Conservation (phyloP, 441 rosid genomes). For the Croton setiger region DNA sequence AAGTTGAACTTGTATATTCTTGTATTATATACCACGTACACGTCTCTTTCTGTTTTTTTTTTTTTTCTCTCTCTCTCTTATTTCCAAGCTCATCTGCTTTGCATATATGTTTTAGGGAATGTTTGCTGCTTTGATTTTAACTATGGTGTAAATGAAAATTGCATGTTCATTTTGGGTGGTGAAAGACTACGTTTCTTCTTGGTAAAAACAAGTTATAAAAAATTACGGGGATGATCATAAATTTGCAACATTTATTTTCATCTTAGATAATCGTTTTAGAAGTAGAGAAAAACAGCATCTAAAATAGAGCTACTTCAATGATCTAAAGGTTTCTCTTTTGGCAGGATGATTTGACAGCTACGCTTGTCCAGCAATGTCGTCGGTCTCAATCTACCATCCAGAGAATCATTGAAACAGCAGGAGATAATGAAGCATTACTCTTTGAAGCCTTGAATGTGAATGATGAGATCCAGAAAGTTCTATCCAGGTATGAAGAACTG, state of each 20-base stretch:
- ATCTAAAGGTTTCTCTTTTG: slow-evolving; percentile 13
- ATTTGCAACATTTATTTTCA: neutral
- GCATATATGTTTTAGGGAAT: neutral
- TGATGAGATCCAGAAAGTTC: slow-evolving; percentile 71
- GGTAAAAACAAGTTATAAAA: neutral
- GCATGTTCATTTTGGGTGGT: neutral
- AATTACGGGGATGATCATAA: neutral
- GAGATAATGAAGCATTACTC: slow-evolving; percentile 79
- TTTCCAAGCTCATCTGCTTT: neutral
- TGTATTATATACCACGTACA: neutral
- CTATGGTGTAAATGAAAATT: neutral
- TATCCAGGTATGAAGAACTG: slow-evolving; percentile 63
- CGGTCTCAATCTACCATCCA: slow-evolving; percentile 55
- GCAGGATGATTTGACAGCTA: slow-evolving; percentile 71
- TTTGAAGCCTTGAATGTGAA: slow-evolving; percentile 83
- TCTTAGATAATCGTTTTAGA: neutral
- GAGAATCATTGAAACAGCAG: slow-evolving; percentile 77
- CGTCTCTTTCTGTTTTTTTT: neutral
- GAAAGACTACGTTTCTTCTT: neutral
- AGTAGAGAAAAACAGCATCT: neutral
- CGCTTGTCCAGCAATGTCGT: slow-evolving; percentile 71
- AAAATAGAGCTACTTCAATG: neutral
- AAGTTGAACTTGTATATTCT: neutral
- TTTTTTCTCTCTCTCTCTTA: too few relatives aligned
- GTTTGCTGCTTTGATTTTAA: slow-evolving; percentile 1